A percentile compares a stretch with the other conserved stretches of the same genome.
phyloP scores from a whole-genome alignment of 768 basidiomycete genomes.

The Cubamyces sp. region DNA sequence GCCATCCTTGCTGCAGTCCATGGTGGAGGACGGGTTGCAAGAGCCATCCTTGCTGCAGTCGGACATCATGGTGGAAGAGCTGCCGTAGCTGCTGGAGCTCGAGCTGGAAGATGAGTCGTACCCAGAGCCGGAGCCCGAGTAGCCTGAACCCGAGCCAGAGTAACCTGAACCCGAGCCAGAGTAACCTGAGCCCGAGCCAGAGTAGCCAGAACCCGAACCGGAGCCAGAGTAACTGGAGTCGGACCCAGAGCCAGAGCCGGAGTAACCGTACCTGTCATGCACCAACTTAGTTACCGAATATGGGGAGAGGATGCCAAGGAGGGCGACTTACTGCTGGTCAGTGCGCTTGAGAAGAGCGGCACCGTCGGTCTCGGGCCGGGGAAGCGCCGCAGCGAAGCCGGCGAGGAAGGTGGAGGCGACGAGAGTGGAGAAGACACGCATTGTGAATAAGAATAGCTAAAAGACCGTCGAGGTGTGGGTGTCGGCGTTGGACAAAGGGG shows the following conservation, averaged over 20 bases:
- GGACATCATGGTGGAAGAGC: conserved; percentile 9
- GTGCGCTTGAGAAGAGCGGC: conserved; percentile 29
- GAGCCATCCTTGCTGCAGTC: conserved; percentile 30
- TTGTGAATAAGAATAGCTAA: conserved; percentile 42
- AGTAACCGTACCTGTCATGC: neutral
- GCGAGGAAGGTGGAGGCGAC: conserved; percentile 58
- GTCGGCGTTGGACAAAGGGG: conserved; percentile 42
- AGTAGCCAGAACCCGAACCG: neutral
- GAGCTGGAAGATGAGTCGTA: neutral
- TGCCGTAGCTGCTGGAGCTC: neutral
- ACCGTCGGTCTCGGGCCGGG: conserved; percentile 41
- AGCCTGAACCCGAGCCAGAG: conserved; percentile 5
- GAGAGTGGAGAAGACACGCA: conserved; percentile 63
- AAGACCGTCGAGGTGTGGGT: conserved; percentile 52
- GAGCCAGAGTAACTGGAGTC: conserved; percentile 4
- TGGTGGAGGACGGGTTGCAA: neutral
- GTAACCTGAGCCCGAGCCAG: neutral
- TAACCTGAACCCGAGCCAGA: conserved; percentile 6
- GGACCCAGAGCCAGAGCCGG: conserved; percentile 1
- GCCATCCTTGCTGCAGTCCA: conserved; percentile 29
- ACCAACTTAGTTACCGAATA: neutral
- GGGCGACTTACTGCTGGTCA: conserved; percentile 34
- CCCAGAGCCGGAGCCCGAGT: neutral
- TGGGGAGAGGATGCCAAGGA: neutral
- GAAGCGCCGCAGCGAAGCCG: conserved; percentile 53